Evolutionary conservation across 305 asterid genomes (phyloP).

Genomic region (Solanum hybrid): DNA sequence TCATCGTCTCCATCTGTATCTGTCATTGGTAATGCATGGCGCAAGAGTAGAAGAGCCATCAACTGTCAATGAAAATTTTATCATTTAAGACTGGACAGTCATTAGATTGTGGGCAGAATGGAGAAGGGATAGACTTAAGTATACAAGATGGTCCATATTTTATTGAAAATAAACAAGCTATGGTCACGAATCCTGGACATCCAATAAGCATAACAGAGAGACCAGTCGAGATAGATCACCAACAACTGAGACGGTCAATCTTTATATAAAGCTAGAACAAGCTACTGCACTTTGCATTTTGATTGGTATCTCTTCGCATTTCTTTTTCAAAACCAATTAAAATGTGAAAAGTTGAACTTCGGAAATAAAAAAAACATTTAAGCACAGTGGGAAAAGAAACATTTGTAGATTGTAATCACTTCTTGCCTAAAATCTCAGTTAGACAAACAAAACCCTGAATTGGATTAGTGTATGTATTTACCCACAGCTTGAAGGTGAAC

Average conservation of each 20-base stretch:
- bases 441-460: not conserved
- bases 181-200: not conserved
- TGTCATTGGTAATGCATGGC: conserved; percentile 68
- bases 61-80: conserved; percentile 36
- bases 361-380: not conserved
- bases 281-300: not conserved
- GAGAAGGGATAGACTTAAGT: not conserved
- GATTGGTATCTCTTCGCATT: not conserved
- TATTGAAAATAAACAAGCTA: not conserved
- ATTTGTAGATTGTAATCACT: too few relatives aligned
- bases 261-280: not conserved
- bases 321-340: not conserved
- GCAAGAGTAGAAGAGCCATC: conserved; percentile 86
- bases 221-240: not conserved
- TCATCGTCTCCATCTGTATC: conserved; percentile 66
- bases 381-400: not conserved
- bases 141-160: not conserved
- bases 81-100: not conserved
- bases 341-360: not conserved
- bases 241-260: not conserved
- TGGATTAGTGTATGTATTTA: not conserved
- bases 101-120: not conserved
- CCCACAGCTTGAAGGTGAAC: not conserved
- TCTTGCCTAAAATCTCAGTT: not conserved
- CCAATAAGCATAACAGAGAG: not conserved